Evolutionary conservation across 352 stramenopile species (phyloP).

Genomic region (Phytophthora kernoviae): DNA sequence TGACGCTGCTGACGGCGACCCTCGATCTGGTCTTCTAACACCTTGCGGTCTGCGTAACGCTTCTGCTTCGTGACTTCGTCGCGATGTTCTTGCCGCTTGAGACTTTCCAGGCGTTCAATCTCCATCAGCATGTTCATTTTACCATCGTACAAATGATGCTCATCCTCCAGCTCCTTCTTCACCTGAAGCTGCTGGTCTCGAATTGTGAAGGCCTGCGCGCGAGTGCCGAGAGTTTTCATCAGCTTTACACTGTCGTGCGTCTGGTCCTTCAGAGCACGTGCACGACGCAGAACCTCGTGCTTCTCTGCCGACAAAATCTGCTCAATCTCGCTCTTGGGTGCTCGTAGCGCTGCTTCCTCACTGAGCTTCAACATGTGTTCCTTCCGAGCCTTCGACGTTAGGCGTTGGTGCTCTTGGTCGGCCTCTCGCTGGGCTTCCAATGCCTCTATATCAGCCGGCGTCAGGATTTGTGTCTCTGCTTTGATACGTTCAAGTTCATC

Average conservation of each 20-base stretch:
- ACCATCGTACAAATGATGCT: constrained; percentile 91
- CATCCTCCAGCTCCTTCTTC: constrained; percentile 64
- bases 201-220: constrained; percentile 94
- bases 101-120: constrained; percentile 91
- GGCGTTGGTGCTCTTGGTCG: constrained; percentile 55
- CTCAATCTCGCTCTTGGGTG: constrained; percentile 81
- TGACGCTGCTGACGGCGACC: constrained; percentile 59
- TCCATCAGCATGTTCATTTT: constrained; percentile 96
- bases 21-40: constrained; percentile 90
- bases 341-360: constrained; percentile 60
- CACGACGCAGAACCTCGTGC: constrained; percentile 56
- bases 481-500: constrained; percentile 67
- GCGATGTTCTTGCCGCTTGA: constrained; percentile 89
- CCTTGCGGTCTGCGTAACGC: constrained; percentile 77
- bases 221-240: constrained; percentile 91
- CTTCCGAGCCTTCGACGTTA: constrained; percentile 76
- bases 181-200: constrained; percentile 91
- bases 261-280: constrained; percentile 69
- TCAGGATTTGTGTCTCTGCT: constrained; percentile 71
- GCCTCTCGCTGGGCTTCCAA: constrained; percentile 61
- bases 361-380: constrained; percentile 79
- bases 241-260: constrained; percentile 93
- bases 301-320: constrained; percentile 78
- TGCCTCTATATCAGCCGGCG: constrained; percentile 49
- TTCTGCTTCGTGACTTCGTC: constrained; percentile 91